A percentile compares a stretch with the other conserved stretches of the same genome.
Conservation (phyloP, 371 early-diverging fungal genomes). For the Syncephalis plumigaleata region DNA sequence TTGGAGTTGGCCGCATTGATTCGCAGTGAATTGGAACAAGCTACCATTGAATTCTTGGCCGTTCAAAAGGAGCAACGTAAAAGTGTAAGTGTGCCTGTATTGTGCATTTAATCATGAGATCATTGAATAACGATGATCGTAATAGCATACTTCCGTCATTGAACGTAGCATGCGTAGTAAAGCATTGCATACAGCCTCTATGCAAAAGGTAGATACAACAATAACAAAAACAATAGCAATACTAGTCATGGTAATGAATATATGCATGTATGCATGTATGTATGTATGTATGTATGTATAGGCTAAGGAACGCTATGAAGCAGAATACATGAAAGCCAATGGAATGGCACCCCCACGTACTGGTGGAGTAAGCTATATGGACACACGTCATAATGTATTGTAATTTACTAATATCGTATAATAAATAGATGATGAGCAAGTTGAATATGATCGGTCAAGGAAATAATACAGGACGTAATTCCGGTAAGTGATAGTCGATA, state of each 20-base stretch:
- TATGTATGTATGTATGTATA: not conserved
- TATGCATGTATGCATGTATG: not conserved
- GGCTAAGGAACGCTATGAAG: conserved; percentile 25
- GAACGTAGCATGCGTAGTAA: conserved; percentile 25
- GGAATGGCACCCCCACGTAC: conserved; percentile 2
- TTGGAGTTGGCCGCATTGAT: conserved; percentile 63
- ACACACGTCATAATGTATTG: conserved; percentile 2
- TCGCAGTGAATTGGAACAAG: conserved; percentile 50
- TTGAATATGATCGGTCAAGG: conserved; percentile 17
- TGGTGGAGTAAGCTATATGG: conserved; percentile 7
- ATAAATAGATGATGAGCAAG: conserved; percentile 14
- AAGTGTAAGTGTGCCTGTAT: conserved; percentile 12
- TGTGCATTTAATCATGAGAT: not conserved
- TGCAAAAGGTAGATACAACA: conserved; percentile 4
- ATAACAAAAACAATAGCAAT: not conserved
- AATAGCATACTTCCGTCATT: conserved; percentile 24
- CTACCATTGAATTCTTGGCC: conserved; percentile 52
- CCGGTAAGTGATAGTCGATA: not conserved
- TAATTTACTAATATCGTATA: not conserved
- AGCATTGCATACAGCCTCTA: conserved; percentile 6
- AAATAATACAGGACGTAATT: conserved; percentile 6
- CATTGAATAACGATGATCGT: not conserved
- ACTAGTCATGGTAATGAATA: not conserved
- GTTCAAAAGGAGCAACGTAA: conserved; percentile 66
- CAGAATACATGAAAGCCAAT: conserved; percentile 17